phyloP scores from a whole-genome alignment of 2,329 filamentous ascomycete species.

The Pseudogymnoascus sp. region DNA sequence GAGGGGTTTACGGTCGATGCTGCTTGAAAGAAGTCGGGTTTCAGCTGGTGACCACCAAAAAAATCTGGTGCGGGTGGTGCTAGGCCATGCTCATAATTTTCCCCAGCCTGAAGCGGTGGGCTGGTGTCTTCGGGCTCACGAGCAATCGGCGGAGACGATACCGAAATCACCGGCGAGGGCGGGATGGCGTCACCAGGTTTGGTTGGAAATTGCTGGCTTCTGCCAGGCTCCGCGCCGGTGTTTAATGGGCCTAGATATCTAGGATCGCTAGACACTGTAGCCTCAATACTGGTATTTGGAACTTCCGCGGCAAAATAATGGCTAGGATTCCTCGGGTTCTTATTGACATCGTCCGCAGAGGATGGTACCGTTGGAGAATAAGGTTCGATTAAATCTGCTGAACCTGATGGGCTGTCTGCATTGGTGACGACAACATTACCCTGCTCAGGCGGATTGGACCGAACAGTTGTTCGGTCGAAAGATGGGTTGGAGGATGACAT shows the following conservation, averaged over 20 bases:
- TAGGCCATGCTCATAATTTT: slow-evolving; percentile 32
- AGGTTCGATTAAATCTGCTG: slow-evolving; percentile 15
- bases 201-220: slow-evolving; percentile 15
- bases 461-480: not conserved
- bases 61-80: slow-evolving; percentile 34
- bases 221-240: slow-evolving; percentile 14
- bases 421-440: slow-evolving; percentile 32
- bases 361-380: slow-evolving; percentile 14
- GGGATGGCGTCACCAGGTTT: slow-evolving; percentile 23
- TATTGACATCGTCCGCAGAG: slow-evolving; percentile 22
- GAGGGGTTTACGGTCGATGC: slow-evolving; percentile 5
- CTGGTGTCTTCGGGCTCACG: slow-evolving; percentile 28
- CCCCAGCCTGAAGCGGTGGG: slow-evolving; percentile 19
- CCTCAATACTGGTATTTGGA: slow-evolving; percentile 26
- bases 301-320: slow-evolving; percentile 22
- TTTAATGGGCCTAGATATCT: not conserved
- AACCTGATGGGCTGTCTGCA: slow-evolving; percentile 26
- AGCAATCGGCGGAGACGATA: slow-evolving; percentile 16
- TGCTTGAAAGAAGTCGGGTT: slow-evolving; percentile 24
- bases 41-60: slow-evolving; percentile 25
- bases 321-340: slow-evolving; percentile 17
- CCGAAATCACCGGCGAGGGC: slow-evolving; percentile 27
- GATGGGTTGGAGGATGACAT: slow-evolving; percentile 28
- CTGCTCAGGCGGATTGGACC: not conserved
- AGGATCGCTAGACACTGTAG: slow-evolving; percentile 29